A percentile compares a stretch with the other conserved stretches of the same genome.
Conservation (phyloP, 768 basidiomycete species). For the Agrocybe chaxingu region DNA sequence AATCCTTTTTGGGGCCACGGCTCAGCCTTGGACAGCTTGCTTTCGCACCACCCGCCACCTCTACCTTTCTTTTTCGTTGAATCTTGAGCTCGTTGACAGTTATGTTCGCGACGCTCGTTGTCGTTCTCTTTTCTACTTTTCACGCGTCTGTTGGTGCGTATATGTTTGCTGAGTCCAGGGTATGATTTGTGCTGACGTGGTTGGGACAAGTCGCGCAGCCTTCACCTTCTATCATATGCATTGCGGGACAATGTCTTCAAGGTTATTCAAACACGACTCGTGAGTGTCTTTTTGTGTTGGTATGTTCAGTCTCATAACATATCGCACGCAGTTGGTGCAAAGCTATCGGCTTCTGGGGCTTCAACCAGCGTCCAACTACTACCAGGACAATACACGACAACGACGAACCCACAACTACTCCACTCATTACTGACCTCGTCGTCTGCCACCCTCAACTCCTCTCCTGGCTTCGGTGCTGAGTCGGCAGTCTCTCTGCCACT, state of each 20-base stretch:
- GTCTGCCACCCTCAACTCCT: conserved; percentile 53
- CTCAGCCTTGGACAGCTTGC: conserved; percentile 7
- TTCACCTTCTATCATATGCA: conserved; percentile 67
- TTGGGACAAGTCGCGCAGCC: conserved; percentile 47
- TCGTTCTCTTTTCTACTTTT: conserved; percentile 28
- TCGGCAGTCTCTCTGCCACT: conserved; percentile 60
- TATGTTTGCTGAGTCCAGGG: not conserved
- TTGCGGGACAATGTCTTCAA: conserved; percentile 87
- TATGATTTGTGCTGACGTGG: conserved; percentile 5
- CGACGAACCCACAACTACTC: conserved; percentile 70
- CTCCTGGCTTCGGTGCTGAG: conserved; percentile 64
- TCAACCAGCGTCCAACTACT: conserved; percentile 59
- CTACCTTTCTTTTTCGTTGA: conserved; percentile 5
- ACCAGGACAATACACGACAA: conserved; percentile 72
- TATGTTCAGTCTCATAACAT: conserved; percentile 7
- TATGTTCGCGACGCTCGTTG: conserved; percentile 33
- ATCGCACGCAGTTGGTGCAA: conserved; percentile 58
- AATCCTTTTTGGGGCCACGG: conserved; percentile 1
- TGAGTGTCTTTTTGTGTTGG: conserved; percentile 21
- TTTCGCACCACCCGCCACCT: conserved; percentile 14
- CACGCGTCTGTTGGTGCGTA: conserved; percentile 35
- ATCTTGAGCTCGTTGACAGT: conserved; percentile 13
- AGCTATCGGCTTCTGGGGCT: conserved; percentile 52
- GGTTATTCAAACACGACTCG: conserved; percentile 74
- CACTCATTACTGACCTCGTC: conserved; percentile 65